These are phyloP conservation scores for Hippophae tibetana DNA, from an alignment of 306 rosid genomes.

Conservation along the genomic window DNA sequence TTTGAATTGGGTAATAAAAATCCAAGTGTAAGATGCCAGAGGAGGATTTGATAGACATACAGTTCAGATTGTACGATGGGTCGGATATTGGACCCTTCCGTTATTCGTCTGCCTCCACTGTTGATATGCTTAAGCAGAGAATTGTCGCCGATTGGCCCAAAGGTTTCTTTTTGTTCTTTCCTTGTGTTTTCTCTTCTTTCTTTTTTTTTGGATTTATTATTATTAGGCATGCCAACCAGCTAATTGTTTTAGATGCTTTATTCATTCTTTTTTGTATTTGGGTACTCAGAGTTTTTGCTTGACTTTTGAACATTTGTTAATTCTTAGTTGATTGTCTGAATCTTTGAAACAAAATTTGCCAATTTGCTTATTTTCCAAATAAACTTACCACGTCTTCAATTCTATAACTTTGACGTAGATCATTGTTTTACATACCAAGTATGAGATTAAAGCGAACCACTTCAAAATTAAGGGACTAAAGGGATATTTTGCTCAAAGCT, in stretches of 20 bases:
- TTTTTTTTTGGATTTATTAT: slow-evolving; percentile 1
- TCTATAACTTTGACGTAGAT: too few relatives aligned
- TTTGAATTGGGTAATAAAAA: slow-evolving; percentile 14
- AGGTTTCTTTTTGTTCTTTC: slow-evolving; percentile 35
- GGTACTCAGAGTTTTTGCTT: neutral
- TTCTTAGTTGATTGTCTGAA: neutral
- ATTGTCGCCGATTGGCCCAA: slow-evolving; percentile 88
- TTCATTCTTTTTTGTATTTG: neutral
- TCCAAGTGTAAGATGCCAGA: slow-evolving; percentile 60
- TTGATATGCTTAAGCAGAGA: slow-evolving; percentile 86
- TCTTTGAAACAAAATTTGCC: neutral
- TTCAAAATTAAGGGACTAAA: neutral
- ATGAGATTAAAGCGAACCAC: too few relatives aligned
- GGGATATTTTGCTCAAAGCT: neutral
- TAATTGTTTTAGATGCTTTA: neutral
- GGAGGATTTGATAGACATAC: slow-evolving; percentile 70
- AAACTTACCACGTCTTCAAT: too few relatives aligned
- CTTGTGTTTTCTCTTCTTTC: neutral
- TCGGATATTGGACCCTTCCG: slow-evolving; percentile 76
- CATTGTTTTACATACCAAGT: too few relatives aligned
- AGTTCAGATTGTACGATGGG: slow-evolving; percentile 84
- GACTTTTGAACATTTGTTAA: neutral
- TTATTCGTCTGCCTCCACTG: slow-evolving; percentile 73
- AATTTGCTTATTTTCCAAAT: neutral
- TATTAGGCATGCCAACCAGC: neutral